A percentile compares a stretch with the other conserved stretches of the same genome.
phyloP scores from a whole-genome alignment of 306 rosid species.

The Lathyrus aphaca region DNA sequence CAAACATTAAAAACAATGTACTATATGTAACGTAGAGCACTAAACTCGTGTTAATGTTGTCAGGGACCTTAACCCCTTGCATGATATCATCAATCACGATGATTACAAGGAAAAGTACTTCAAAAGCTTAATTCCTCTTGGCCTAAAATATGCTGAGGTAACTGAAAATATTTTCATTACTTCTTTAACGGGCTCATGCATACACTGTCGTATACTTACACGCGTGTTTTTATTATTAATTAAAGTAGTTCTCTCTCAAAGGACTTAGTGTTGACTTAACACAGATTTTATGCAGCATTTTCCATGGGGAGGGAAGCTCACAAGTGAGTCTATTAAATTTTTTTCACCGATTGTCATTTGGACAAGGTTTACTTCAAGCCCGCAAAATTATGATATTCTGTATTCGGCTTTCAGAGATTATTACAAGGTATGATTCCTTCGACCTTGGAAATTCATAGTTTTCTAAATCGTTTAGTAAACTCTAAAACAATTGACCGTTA shows the following conservation, averaged over 20 bases:
- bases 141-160: slow-evolving; percentile 79
- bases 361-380: slow-evolving; percentile 77
- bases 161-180: slow-evolving; percentile 36
- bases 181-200: slow-evolving; percentile 6
- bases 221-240: slow-evolving; percentile 13
- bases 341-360: slow-evolving; percentile 97
- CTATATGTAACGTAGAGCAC: slow-evolving; percentile 1
- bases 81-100: slow-evolving; percentile 62
- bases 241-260: slow-evolving; percentile 42
- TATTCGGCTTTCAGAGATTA: slow-evolving; percentile 83
- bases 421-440: slow-evolving; percentile 66
- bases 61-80: slow-evolving; percentile 95
- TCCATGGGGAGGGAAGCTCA: slow-evolving; percentile 99
- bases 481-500: slow-evolving; percentile 12
- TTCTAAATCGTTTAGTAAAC: slow-evolving; percentile 15
- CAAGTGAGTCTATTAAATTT: slow-evolving; percentile 75
- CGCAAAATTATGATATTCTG: slow-evolving; percentile 56
- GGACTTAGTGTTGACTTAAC: slow-evolving; percentile 53
- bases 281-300: slow-evolving; percentile 85
- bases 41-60: slow-evolving; percentile 36
- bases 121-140: slow-evolving; percentile 69
- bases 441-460: neutral
- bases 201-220: neutral
- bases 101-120: slow-evolving; percentile 85
- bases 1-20: slow-evolving; percentile 9